Base-by-base conservation (phyloP, 768 basidiomycete species). In the Russula ochroleuca region DNA sequence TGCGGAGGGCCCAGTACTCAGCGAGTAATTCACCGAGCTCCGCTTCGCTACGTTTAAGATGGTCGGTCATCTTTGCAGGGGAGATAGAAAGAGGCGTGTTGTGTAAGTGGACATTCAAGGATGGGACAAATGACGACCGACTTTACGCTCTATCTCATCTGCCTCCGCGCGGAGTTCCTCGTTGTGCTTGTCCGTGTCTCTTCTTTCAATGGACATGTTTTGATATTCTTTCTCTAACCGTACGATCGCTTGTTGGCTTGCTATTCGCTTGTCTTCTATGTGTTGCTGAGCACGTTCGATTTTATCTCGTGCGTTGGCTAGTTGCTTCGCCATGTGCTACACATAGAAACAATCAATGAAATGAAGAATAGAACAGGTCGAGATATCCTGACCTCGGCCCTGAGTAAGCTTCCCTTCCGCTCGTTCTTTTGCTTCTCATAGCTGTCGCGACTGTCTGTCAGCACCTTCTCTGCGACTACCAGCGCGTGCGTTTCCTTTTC, bases 1-100 rank as follows among this genome's bases (percentile, higher is more conserved):
- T 86, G 43, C 90, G 80, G 57, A 93, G 77, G 61, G 81, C 85
- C 86, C 88, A 92, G 73, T 96, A 94, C 72, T 93, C 92, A 10
- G 83, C 76, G 45, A 97, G 78, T 21, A 97, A 78, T 61, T 90
- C 86, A 67, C 86, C 86, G n/a, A 95, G 77, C 71, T 94, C 92
- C 8, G 74, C 75, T 73, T 94, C 90, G 68, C 85, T 91, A 63
- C 78, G 78, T 71, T 82, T 85, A 59, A 92, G 75, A 69, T 91
- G 90, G 52, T 90, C 87, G 2, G 82, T 77, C 81, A 88, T 92
- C 90, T 93, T 47, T n/a, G 43, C 17, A 33, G n/a, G n/a, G n/a
- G n/a, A 48, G 49, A 17, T 11, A 17, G 10, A 13, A 56, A 28
- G 0, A n/a, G 21, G 37, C 43, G 62, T 38, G 45, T 19, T 31